Conservation (phyloP, 331 rosid species). For the Telfairia occidentalis region DNA sequence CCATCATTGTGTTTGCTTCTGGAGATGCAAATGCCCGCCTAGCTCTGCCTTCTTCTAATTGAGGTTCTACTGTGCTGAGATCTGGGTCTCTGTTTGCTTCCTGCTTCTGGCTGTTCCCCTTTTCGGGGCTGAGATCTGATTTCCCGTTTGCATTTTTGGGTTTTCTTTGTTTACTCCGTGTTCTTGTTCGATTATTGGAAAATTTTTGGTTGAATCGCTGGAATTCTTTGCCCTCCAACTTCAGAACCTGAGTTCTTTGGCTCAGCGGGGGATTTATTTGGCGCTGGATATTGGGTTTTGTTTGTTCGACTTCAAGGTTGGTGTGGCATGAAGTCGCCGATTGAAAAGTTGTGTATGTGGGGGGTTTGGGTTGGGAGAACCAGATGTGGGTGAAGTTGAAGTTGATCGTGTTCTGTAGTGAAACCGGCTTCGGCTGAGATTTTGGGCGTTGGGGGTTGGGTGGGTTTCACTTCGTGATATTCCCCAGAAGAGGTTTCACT, state of each 20-base stretch:
- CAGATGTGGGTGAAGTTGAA: slow-evolving; percentile 39
- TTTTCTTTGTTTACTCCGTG: slow-evolving; percentile 15
- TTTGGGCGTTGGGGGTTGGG: slow-evolving; percentile 15
- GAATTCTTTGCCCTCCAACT: neutral
- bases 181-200: slow-evolving; percentile 21
- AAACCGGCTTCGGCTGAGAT: slow-evolving; percentile 45
- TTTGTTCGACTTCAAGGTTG: slow-evolving; percentile 11
- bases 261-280: neutral
- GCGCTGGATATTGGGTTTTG: slow-evolving; percentile 14
- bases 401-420: slow-evolving; percentile 26
- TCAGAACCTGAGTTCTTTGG: neutral
- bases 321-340: slow-evolving; percentile 19
- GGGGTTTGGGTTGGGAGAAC: slow-evolving; percentile 25
- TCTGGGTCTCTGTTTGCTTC: slow-evolving; percentile 24
- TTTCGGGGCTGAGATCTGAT: slow-evolving; percentile 33
- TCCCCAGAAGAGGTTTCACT: slow-evolving; percentile 15
- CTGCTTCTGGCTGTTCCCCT: slow-evolving; percentile 15
- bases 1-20: neutral
- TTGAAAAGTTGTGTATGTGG: slow-evolving; percentile 14
- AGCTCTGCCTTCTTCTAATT: slow-evolving; percentile 1
- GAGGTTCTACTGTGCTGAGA: slow-evolving; percentile 24
- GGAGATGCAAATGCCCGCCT: neutral
- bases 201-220: slow-evolving; percentile 10
- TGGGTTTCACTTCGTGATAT: neutral
- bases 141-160: neutral